Evolutionary conservation across 345 rosid genomes (phyloP).

Genomic region (Arabidopsis arenosa): DNA sequence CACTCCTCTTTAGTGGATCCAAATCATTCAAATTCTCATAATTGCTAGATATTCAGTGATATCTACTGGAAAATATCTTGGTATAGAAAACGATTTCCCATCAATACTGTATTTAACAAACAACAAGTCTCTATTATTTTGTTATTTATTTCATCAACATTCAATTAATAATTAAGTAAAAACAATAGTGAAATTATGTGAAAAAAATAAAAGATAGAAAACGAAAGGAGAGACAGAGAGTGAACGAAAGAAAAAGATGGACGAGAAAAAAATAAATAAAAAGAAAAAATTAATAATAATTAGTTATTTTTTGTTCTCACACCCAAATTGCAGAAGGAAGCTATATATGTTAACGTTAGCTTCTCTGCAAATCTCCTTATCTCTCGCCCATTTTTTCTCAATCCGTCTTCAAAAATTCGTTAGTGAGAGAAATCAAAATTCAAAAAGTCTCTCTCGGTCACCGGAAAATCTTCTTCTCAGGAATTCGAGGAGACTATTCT

Average conservation of each 20-base stretch:
- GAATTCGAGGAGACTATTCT: conserved; percentile 26
- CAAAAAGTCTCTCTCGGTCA: conserved; percentile 31
- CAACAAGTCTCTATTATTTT: conserved; percentile 33
- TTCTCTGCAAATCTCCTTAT: conserved; percentile 42
- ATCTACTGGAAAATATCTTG: not conserved
- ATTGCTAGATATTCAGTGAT: too few relatives aligned
- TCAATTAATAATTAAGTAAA: conserved; percentile 20
- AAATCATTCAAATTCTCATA: not conserved
- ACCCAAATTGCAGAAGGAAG: conserved; percentile 26
- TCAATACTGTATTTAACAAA: conserved; percentile 29
- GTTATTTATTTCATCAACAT: conserved; percentile 4
- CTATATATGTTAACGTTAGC: conserved; percentile 42
- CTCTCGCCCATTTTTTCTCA: conserved; percentile 9
- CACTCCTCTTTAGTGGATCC: not conserved
- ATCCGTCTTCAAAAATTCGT: not conserved
- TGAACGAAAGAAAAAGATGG: not conserved
- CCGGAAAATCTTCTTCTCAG: conserved; percentile 18
- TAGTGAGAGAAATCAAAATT: not conserved
- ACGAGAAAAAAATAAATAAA: not conserved
- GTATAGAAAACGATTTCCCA: not conserved
- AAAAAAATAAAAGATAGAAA: conserved; percentile 40
- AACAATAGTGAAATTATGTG: conserved; percentile 16
- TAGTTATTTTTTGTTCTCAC: too few relatives aligned
- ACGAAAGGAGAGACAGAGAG: conserved; percentile 33
- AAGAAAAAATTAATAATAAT: not conserved